Evolutionary conservation across 2,329 filamentous ascomycete genomes (phyloP).

Genomic region (Fusarium bulbicola): DNA sequence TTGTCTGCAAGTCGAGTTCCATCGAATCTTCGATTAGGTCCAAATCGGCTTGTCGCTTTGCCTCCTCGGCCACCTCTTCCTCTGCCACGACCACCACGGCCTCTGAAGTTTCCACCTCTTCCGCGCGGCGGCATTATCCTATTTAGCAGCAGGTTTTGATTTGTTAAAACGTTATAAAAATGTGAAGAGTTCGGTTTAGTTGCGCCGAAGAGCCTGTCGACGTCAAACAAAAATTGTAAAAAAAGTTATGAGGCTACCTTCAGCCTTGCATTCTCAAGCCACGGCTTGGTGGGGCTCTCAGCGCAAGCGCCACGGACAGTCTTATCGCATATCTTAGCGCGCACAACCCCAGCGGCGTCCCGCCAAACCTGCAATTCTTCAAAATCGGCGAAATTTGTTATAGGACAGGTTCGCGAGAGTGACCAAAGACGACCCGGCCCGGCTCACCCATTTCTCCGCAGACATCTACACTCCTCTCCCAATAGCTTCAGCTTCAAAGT

Average conservation of each 20-base stretch:
- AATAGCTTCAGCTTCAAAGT: slow-evolving; percentile 23
- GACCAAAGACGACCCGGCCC: slow-evolving; percentile 32
- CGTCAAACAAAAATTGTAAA: slow-evolving; percentile 24
- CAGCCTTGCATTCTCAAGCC: slow-evolving; percentile 51
- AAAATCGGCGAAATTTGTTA: slow-evolving; percentile 53
- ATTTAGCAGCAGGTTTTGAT: accelerated
- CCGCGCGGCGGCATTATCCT: slow-evolving; percentile 48
- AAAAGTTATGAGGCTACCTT: slow-evolving; percentile 45
- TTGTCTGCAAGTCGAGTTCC: slow-evolving; percentile 48
- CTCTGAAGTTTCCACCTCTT: slow-evolving; percentile 47
- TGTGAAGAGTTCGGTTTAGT: not conserved
- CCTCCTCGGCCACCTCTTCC: slow-evolving; percentile 46
- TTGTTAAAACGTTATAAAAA: not conserved
- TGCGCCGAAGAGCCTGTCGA: not conserved
- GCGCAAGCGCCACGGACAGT: slow-evolving; percentile 43
- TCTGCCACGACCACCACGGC: slow-evolving; percentile 43
- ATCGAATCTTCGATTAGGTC: slow-evolving; percentile 50
- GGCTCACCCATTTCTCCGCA: slow-evolving; percentile 32
- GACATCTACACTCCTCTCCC: slow-evolving; percentile 14
- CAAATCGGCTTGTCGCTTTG: slow-evolving; percentile 49
- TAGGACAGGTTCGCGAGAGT: slow-evolving; percentile 46
- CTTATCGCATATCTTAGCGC: slow-evolving; percentile 60
- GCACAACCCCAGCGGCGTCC: slow-evolving; percentile 60
- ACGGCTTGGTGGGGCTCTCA: slow-evolving; percentile 45
- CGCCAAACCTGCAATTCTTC: slow-evolving; percentile 54